Evolutionary conservation across 495 filamentous ascomycete genomes (phyloP).

Genomic region (Cryomyces antarcticus): DNA sequence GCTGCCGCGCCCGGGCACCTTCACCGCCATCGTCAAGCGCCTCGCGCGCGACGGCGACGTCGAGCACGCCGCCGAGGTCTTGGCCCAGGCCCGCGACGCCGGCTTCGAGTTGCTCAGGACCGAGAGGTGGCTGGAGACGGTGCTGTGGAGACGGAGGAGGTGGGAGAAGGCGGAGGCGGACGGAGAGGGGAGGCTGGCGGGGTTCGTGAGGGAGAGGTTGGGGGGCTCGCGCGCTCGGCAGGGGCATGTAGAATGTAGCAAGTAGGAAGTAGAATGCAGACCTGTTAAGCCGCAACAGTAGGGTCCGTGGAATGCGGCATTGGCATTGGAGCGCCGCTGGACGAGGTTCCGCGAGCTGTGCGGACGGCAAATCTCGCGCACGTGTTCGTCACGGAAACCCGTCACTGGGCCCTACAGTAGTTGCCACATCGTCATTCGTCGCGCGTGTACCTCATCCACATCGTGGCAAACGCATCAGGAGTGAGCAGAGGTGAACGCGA

Average conservation of each 20-base stretch:
- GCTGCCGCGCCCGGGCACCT: constrained; percentile 20
- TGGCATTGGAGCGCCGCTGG: too few species aligned
- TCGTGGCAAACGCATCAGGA: too few species aligned
- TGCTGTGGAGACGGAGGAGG: constrained; percentile 5
- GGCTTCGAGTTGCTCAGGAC: constrained; percentile 5
- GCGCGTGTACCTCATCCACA: too few species aligned
- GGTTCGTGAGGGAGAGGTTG: background rate
- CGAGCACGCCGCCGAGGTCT: background rate
- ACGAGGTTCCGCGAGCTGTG: too few species aligned
- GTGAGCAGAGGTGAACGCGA: too few species aligned
- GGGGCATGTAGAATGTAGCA: background rate
- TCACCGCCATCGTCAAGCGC: constrained; percentile 6
- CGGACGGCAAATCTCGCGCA: too few species aligned
- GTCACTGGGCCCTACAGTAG: too few species aligned
- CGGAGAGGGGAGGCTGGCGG: background rate
- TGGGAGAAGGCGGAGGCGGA: constrained; percentile 1
- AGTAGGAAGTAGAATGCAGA: too few species aligned
- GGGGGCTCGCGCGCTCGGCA: background rate
- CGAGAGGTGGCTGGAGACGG: constrained; percentile 4
- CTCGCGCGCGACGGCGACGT: background rate
- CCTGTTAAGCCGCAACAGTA: too few species aligned
- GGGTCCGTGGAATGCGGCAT: too few species aligned
- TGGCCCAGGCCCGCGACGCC: background rate
- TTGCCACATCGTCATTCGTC: too few species aligned
- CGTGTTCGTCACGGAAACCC: too few species aligned